Evolutionary conservation across 305 asterid genomes (phyloP), one percentile per base, ranked within the genome.

Genomic region (Rubia peregrina): DNA sequence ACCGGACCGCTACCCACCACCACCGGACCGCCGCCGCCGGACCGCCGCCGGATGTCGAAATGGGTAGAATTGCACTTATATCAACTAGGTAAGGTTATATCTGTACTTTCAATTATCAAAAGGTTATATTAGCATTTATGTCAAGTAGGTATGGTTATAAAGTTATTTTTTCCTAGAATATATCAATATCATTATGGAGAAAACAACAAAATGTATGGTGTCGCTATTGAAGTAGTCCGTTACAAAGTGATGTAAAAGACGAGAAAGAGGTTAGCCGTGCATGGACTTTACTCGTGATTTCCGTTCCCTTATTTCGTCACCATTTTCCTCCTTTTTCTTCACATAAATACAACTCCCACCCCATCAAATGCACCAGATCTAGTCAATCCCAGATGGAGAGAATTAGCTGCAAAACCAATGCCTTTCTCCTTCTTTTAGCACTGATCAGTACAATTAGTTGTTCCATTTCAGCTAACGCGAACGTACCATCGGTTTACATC

Each of bases 401-500:
- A 55, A 14, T 49, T 14, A 59, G 5, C 16, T 4, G 63, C 6
- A 22, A 80, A 41, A 41, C 79, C 14, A 8, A 3, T 13, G 21
- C 69, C 24, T 79, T 22, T 65, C 66, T 78, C 59, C 74, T 75
- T 24, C 71, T 85, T 3, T 10, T 61, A 1, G 22, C 17, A 17
- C 6, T 51, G 0, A 51, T 51, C 22, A 51, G 3, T 17, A 21
- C 38, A 33, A 0, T 3, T 19, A 42, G 68, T 16, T 30, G 71
- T 33, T 61, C 49, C 33, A 6, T 55, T 71, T 67, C 67, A 4
- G 87, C 77, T 11, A 87, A 78, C 13, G 80, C 71, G 4, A 82
- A 76, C 3, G 86, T 81, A n/a, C 82, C 83, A 10, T 84, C 92
- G 12, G 71, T 91, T 57, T 91, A 86, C 70, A 61, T 89, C 0